Percentiles rank a stretch among this genome's conserved stretches.
These are phyloP conservation scores for Secale cereale DNA, from an alignment of 176 grass and related monocot genomes.

Conservation along the genomic window DNA sequence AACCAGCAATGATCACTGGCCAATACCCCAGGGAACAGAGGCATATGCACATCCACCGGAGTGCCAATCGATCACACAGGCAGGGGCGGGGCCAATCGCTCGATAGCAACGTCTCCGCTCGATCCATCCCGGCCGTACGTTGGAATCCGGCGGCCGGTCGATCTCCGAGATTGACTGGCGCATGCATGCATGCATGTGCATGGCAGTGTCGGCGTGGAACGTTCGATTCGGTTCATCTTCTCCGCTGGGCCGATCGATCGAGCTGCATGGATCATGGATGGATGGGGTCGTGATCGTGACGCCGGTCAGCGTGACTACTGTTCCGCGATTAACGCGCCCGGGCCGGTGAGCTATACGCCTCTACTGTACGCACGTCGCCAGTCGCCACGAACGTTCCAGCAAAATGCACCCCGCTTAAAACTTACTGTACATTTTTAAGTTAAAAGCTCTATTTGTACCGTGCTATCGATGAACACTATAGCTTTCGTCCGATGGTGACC, in stretches of 20 bases:
- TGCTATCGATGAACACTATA: too few relatives aligned
- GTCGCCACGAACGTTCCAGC: too few relatives aligned
- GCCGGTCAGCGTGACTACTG: background rate
- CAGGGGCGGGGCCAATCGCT: background rate
- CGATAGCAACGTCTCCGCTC: background rate
- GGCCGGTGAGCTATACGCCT: background rate
- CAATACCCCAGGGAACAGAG: background rate
- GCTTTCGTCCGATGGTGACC: too few relatives aligned
- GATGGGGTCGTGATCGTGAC: background rate
- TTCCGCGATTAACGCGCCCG: background rate
- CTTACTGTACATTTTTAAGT: too few relatives aligned
- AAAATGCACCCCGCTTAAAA: too few relatives aligned
- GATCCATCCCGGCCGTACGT: background rate
- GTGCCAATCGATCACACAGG: background rate
- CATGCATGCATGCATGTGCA: background rate
- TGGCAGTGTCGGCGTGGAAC: background rate
- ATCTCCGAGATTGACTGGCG: background rate
- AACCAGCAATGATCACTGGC: background rate
- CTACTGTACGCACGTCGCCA: background rate
- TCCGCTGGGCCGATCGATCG: background rate
- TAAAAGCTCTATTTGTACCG: too few relatives aligned
- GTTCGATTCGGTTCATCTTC: background rate
- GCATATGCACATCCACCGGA: background rate
- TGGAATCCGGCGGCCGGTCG: background rate
- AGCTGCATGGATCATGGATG: background rate